phyloP scores from a whole-genome alignment of 164 flowering plant genomes.

The Vitis amurensis region DNA sequence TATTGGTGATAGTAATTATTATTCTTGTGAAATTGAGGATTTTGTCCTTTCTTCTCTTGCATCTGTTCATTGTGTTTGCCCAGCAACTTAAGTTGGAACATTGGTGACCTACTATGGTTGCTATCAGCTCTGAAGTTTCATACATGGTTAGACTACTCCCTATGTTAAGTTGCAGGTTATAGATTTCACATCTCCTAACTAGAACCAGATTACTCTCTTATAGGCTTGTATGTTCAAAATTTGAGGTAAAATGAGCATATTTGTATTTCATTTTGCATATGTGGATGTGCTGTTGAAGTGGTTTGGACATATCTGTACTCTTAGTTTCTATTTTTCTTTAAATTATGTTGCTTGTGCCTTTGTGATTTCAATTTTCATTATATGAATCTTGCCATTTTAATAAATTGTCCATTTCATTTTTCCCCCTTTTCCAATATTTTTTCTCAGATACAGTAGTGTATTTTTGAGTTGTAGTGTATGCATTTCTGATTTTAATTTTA shows the following conservation, averaged over 20 bases:
- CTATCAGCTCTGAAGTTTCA: neutral
- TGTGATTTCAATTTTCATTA: neutral
- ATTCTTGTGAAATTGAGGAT: too few relatives aligned
- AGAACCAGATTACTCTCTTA: neutral
- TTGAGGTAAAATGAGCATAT: neutral
- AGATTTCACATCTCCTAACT: neutral
- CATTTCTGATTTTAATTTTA: neutral
- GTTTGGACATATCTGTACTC: neutral
- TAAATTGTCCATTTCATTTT: too few relatives aligned
- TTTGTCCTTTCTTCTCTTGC: neutral
- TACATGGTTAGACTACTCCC: neutral
- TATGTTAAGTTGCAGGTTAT: neutral
- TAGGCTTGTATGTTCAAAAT: neutral
- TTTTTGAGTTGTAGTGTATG: too few relatives aligned
- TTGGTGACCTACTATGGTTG: neutral
- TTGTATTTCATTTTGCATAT: neutral
- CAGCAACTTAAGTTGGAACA: neutral
- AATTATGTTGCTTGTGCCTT: neutral
- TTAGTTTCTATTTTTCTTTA: neutral
- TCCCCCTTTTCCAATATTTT: too few relatives aligned
- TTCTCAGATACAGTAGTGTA: too few relatives aligned
- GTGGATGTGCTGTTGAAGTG: neutral
- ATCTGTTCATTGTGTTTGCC: neutral
- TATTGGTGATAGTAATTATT: too few relatives aligned
- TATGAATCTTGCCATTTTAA: too few relatives aligned